Evolutionary conservation across 2,329 filamentous ascomycete genomes (phyloP).

Genomic region (Fusarium equiseti): DNA sequence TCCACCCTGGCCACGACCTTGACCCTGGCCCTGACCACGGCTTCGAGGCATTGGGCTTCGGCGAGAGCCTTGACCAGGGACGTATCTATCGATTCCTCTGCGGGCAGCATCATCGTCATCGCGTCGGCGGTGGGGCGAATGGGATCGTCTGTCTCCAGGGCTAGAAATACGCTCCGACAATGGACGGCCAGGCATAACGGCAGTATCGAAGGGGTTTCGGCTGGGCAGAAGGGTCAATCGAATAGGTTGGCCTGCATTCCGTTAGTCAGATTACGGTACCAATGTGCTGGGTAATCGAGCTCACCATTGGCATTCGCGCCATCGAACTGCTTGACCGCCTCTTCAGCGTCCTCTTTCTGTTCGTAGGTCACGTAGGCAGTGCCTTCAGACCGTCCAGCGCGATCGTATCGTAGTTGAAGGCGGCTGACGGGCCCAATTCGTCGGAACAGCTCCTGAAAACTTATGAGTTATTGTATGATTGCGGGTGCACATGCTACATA

Average conservation of each 20-base stretch:
- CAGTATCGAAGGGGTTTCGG: constrained; percentile 69
- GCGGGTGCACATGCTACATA: constrained; percentile 54
- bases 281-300: neutral
- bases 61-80: constrained; percentile 68
- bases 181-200: constrained; percentile 66
- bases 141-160: constrained; percentile 70
- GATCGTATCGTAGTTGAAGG: constrained; percentile 83
- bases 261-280: constrained; percentile 15
- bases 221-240: constrained; percentile 73
- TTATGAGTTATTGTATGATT: constrained; percentile 43
- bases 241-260: constrained; percentile 77
- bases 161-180: constrained; percentile 72
- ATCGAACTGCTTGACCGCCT: constrained; percentile 84
- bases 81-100: constrained; percentile 81
- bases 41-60: constrained; percentile 70
- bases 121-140: constrained; percentile 62
- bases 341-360: constrained; percentile 74
- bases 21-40: constrained; percentile 53
- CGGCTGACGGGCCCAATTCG: constrained; percentile 79
- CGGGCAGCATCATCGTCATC: constrained; percentile 70
- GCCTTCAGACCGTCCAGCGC: constrained; percentile 88
- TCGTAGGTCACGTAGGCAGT: constrained; percentile 87
- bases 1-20: constrained; percentile 54
- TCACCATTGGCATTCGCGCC: constrained; percentile 88
- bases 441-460: constrained; percentile 78